Percentiles rank a stretch among this genome's conserved stretches.
These are phyloP conservation scores for Leishmania braziliensis DNA, from an alignment of 208 protist genomes.

Conservation along the genomic window DNA sequence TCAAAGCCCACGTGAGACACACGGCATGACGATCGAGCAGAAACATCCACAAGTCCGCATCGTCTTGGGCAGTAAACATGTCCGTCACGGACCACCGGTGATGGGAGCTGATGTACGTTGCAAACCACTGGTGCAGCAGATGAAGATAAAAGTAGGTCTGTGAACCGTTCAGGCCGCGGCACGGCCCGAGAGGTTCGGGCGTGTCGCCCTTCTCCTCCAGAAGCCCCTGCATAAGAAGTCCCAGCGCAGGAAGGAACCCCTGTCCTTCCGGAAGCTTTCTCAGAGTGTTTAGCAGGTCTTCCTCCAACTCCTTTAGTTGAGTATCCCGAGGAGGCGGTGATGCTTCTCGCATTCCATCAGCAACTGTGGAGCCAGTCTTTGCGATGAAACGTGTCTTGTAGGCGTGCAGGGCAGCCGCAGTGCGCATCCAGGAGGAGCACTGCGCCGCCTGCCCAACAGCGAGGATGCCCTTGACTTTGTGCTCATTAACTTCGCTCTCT, in stretches of 20 bases:
- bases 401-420: constrained; percentile 12
- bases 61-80: constrained; percentile 32
- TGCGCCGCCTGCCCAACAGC: constrained; percentile 28
- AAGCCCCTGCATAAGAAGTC: constrained; percentile 15
- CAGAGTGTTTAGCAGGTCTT: constrained; percentile 15
- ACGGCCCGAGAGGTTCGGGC: constrained; percentile 27
- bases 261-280: constrained; percentile 4
- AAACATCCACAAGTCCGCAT: constrained; percentile 74
- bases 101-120: constrained; percentile 42
- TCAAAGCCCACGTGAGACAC: constrained; percentile 56
- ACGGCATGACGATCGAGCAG: constrained; percentile 65
- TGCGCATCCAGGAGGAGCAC: constrained; percentile 23
- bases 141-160: constrained; percentile 58
- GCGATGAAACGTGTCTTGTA: not conserved
- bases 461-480: constrained; percentile 42
- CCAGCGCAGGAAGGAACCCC: constrained; percentile 21
- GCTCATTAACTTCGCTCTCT: constrained; percentile 68
- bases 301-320: constrained; percentile 15
- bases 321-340: not conserved
- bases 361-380: not conserved
- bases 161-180: constrained; percentile 38
- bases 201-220: constrained; percentile 20
- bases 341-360: too few species aligned
- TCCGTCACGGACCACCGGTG: constrained; percentile 46
- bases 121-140: constrained; percentile 67